Base-by-base conservation (phyloP, 371 early-diverging fungal genomes). In the Catenaria anguillulae region DNA sequence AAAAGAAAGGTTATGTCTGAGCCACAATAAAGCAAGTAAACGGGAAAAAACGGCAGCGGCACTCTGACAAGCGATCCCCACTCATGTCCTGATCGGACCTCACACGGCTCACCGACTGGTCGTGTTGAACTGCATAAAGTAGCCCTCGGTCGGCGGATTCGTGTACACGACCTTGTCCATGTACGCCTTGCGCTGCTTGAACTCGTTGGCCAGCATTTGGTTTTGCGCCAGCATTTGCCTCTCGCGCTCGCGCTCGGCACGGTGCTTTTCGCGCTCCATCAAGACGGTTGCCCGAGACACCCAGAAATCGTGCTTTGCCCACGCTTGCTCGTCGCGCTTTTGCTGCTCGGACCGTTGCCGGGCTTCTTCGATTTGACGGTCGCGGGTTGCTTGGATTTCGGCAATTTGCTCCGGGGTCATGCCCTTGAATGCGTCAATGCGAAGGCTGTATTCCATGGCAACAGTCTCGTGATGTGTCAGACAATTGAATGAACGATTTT, bases 121-220 rank as follows among this genome's bases (percentile, higher is more conserved):
- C 2, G 77, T 78, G 67, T 76, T 77, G 67, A 78, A 78, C 65
- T 78, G 78, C 33, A 31, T 60, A 68, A 73, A 75, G 64, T 71
- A 78, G 2, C 33, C 71, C 10, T 76, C 72, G 23, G 65, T 65
- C 5, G 78, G 78, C 29, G 67, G 66, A 63, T 78, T 78, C 31
- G 72, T 73, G 66, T 78, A 77, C 19, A 78, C 61, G 21, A 76
- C 71, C 55, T 70, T 72, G 68, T 76, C 67, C 33, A 73, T 64
- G 63, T 67, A 76, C 31, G 63, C 33, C 50, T 65, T 58, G 54
- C 77, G 65, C 43, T 66, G 31, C 54, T 70, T 66, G 50, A 73
- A 71, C 62, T 75, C 73, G 23, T 52, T 60, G 12, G 77, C 77
- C 60, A 74, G 69, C n/a, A 23, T 23, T 62, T 64, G 54, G 56